Base-by-base conservation (phyloP, 805 yeast species). In the Dipodascus geniculatus region DNA sequence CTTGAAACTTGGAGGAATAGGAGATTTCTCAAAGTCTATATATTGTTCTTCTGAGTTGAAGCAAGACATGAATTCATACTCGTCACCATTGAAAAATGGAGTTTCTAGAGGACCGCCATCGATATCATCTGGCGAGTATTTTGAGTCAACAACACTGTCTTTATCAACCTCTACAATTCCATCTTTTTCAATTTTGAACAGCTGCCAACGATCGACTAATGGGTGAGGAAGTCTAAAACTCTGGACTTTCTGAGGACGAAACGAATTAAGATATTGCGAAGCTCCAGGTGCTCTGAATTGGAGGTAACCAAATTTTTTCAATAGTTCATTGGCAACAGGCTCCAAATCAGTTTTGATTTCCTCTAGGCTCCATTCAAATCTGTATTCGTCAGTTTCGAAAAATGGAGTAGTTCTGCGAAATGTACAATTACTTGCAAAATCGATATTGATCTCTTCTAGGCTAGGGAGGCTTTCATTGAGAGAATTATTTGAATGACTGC, bases 261-360 rank as follows among this genome's bases (percentile, higher is more conserved):
- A 57, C 49, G 54, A 57, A 51, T 54, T 52, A 42, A 44, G 61
- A 56, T 42, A 49, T 31, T 50, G 53, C 19, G 33, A 19, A 14
- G 35, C 22, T 2, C 24, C 42, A 22, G 50, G 23, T 4, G 53
- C 56, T 8, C 52, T 31, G 50, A 54, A 53, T 35, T 57, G 55
- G 19, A 55, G 60, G 57, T 57, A 60, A 47, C 54, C 56, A 50
- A 62, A 60, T 42, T 54, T 54, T 28, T 54, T 49, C 31, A 58
- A 38, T 42, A 63, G 51, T n/a, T 58, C 64, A 48, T 58, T 60
- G 51, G 65, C 63, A 1, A 65, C 70, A 0, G 70, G 70, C 47
- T 65, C 67, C 17, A 67, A 48, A 42, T 67, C 70, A n/a, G 55
- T 54, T 17, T 61, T 58, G 23, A 67, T 65, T 44, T 63, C 66